A percentile compares a stretch with the other conserved stretches of the same genome.
phyloP scores from a whole-genome alignment of 148 eudicot genomes.

The Beta vulgaris region DNA sequence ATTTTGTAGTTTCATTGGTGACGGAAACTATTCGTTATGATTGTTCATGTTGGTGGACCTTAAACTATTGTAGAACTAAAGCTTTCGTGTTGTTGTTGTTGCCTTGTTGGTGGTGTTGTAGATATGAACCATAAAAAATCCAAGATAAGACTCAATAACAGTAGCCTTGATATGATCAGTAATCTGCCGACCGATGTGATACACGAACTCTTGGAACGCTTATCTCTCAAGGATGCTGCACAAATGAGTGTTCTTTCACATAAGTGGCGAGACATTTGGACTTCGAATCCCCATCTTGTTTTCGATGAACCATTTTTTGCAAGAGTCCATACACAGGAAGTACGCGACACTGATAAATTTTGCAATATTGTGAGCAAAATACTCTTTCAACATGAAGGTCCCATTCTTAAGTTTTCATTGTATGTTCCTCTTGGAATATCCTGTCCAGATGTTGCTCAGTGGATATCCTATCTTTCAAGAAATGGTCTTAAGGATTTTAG shows the following conservation, averaged over 20 bases:
- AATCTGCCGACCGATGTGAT: neutral
- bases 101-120: no score
- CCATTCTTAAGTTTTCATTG: neutral
- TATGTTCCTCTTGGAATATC: neutral
- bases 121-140: no score
- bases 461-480: neutral
- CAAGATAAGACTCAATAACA: neutral
- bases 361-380: neutral
- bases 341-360: neutral
- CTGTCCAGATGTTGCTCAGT: neutral
- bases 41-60: no score
- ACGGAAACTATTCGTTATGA: no score
- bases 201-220: neutral
- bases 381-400: neutral
- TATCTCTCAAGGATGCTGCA: slow-evolving; percentile 3
- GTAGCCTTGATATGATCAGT: neutral
- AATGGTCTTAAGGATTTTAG: neutral
- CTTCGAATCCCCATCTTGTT: neutral
- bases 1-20: no score
- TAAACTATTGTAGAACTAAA: no score
- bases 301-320: slow-evolving; percentile 1
- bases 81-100: no score
- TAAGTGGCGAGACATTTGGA: slow-evolving; percentile 5
- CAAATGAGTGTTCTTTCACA: neutral
- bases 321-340: neutral